Conservation (phyloP, 352 stramenopile genomes). For the Phytophthora rubi region DNA sequence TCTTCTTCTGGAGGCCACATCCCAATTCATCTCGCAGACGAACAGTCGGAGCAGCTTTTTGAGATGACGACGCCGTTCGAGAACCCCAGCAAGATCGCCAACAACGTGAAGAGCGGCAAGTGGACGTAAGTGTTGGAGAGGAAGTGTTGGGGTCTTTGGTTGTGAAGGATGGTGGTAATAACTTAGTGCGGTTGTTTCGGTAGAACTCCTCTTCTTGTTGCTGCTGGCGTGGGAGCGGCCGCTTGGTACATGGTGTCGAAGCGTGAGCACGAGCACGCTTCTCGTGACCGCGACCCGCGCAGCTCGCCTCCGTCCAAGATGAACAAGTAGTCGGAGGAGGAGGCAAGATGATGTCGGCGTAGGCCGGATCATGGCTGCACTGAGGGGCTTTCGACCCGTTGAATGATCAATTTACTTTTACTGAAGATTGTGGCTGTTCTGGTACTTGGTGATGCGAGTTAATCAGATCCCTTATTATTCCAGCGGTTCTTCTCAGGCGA, state of each 20-base stretch:
- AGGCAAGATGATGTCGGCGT: background rate
- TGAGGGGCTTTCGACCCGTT: background rate
- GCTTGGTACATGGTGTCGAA: constrained; percentile 43
- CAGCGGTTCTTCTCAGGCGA: too few species aligned
- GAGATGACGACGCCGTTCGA: constrained; percentile 40
- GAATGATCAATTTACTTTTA: background rate
- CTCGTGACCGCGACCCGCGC: constrained; percentile 25
- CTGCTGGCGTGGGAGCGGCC: constrained; percentile 34
- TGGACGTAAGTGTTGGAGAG: constrained; percentile 30
- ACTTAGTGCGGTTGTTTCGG: background rate
- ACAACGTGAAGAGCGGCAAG: constrained; percentile 43
- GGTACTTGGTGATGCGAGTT: too few species aligned
- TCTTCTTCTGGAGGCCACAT: background rate
- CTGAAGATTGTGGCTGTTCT: background rate
- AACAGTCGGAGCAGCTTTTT: background rate
- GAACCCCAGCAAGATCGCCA: constrained; percentile 33
- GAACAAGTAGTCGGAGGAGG: constrained; percentile 25
- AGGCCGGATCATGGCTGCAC: background rate
- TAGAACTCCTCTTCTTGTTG: constrained; percentile 33
- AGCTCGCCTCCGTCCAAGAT: constrained; percentile 35
- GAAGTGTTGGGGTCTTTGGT: background rate
- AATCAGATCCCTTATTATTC: too few species aligned
- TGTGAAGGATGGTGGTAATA: background rate
- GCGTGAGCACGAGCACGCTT: constrained; percentile 18
- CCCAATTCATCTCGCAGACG: background rate